Evolutionary conservation across 179 eudicot species (phyloP).

Genomic region (Silene coronaria): DNA sequence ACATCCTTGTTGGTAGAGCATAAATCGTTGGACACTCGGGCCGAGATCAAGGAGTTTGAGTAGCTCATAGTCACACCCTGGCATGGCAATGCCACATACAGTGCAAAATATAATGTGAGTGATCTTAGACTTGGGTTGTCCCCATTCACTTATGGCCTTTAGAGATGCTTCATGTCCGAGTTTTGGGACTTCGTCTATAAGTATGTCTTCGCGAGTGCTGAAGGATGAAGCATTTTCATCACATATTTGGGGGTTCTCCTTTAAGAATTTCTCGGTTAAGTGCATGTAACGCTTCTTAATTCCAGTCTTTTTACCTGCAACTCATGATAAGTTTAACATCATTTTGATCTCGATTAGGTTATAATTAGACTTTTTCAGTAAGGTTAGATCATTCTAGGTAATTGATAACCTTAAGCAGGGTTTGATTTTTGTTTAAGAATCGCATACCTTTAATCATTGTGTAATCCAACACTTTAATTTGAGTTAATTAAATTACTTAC

Average conservation of each 20-base stretch:
- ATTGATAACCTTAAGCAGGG: too few relatives aligned
- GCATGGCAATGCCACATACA: neutral
- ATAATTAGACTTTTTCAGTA: neutral
- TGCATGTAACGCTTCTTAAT: neutral
- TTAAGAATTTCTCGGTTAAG: neutral
- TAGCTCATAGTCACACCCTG: slow-evolving; percentile 4
- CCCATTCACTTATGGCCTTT: slow-evolving; percentile 11
- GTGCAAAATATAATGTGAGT: slow-evolving; percentile 9
- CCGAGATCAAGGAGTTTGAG: neutral
- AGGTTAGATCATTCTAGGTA: too few relatives aligned
- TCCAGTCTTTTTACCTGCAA: neutral
- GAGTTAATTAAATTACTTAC: too few relatives aligned
- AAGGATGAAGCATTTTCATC: neutral
- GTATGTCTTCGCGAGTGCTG: slow-evolving; percentile 6
- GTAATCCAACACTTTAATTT: too few relatives aligned
- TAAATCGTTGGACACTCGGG: neutral
- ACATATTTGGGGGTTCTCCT: neutral
- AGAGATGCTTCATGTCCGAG: neutral
- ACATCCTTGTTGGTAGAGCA: slow-evolving; percentile 8
- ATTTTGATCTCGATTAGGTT: neutral
- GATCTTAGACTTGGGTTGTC: neutral
- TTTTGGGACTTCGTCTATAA: neutral
- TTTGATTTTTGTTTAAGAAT: too few relatives aligned
- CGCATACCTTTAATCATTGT: too few relatives aligned
- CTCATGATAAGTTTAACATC: neutral